Conservation (phyloP, 495 filamentous ascomycete species). For the Podospora pseudoanserina region DNA sequence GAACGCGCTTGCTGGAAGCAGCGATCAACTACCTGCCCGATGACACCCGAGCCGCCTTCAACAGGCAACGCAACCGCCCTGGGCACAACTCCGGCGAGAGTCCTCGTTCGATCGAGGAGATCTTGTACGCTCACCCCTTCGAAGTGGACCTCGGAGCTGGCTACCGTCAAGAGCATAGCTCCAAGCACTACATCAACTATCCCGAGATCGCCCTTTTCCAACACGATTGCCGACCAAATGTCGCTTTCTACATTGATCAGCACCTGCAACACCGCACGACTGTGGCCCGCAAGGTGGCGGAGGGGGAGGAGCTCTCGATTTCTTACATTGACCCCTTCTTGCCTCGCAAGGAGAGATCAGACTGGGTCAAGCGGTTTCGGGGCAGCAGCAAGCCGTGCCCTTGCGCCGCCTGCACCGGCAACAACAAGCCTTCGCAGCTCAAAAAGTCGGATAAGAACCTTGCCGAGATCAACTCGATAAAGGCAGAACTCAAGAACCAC, state of each 20-base stretch:
- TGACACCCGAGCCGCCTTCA: slow-evolving; percentile 22
- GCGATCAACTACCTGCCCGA: slow-evolving; percentile 33
- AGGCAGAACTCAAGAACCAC: slow-evolving; percentile 30
- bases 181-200: slow-evolving; percentile 33
- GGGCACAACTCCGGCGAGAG: background rate
- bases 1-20: slow-evolving; percentile 27
- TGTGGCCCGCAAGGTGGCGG: slow-evolving; percentile 27
- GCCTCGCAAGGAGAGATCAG: slow-evolving; percentile 20
- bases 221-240: slow-evolving; percentile 38
- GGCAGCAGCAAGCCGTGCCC: slow-evolving; percentile 17
- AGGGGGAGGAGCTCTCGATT: slow-evolving; percentile 36
- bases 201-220: slow-evolving; percentile 27
- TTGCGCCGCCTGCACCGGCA: slow-evolving; percentile 23
- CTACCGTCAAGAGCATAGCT: slow-evolving; percentile 10
- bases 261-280: slow-evolving; percentile 26
- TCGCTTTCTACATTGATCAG: slow-evolving; percentile 31
- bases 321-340: slow-evolving; percentile 30
- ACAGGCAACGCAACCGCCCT: slow-evolving; percentile 21
- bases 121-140: slow-evolving; percentile 32
- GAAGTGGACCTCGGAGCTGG: slow-evolving; percentile 29
- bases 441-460: slow-evolving; percentile 27
- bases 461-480: slow-evolving; percentile 23
- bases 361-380: slow-evolving; percentile 24
- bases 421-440: slow-evolving; percentile 11
- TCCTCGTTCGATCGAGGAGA: slow-evolving; percentile 24